Conservation (phyloP, 75 land plant genomes). For the Cryptomeria japonica region DNA sequence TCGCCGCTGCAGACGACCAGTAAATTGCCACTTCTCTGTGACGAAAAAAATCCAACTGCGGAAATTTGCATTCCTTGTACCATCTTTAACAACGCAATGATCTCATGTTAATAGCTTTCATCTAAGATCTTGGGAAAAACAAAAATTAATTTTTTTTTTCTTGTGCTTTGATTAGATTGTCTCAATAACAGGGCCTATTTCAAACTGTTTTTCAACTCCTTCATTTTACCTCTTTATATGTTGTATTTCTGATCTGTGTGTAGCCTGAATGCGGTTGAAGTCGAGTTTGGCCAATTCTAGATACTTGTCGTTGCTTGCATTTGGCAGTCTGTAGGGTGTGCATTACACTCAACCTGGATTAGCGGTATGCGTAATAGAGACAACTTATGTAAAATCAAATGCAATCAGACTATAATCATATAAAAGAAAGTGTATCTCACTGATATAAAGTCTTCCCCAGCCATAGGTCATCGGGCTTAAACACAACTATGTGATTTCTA, state of each 20-base stretch:
- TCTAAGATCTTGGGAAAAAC: background rate
- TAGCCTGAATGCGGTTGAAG: constrained; percentile 50
- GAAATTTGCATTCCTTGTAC: background rate
- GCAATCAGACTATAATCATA: too few relatives aligned
- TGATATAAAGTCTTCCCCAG: too few relatives aligned
- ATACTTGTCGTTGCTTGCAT: too few relatives aligned
- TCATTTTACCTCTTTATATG: background rate
- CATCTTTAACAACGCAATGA: background rate
- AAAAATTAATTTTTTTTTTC: too few relatives aligned
- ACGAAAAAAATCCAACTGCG: background rate
- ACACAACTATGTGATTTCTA: constrained; percentile 52
- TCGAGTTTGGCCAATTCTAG: constrained; percentile 47
- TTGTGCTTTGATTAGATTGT: too few relatives aligned
- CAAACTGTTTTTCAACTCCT: too few relatives aligned
- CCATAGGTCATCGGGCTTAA: too few relatives aligned
- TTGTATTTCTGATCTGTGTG: constrained; percentile 38
- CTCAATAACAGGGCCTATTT: too few relatives aligned
- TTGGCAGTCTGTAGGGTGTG: constrained; percentile 41
- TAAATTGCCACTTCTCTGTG: background rate
- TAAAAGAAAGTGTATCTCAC: background rate
- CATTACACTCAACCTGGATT: background rate
- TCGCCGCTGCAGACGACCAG: background rate
- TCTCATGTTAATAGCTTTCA: background rate
- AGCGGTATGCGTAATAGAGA: too few relatives aligned
- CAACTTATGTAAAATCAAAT: background rate